These are phyloP conservation scores for Apiotrichum gamsii DNA, from an alignment of 1,284 basidiomycete genomes.

Conservation along the genomic window DNA sequence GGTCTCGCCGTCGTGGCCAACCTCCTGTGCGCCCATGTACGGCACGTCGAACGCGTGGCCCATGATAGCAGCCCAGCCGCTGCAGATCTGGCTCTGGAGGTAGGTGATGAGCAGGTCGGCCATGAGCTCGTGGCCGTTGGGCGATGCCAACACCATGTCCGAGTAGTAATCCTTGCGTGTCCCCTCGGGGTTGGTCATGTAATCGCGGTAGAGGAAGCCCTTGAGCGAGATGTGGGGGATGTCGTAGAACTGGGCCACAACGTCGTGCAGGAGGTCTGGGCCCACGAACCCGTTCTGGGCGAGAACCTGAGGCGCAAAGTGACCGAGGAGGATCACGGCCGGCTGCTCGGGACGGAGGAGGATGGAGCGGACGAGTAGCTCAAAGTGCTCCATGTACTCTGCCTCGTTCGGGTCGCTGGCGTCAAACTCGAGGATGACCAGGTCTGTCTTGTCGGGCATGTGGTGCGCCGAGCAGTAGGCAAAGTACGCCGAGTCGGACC, in stretches of 20 bases:
- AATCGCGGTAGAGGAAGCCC: constrained; percentile 70
- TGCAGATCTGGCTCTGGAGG: constrained; percentile 78
- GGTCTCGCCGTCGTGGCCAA: background rate
- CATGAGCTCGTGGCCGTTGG: constrained; percentile 71
- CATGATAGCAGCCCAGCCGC: constrained; percentile 69
- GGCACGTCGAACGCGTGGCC: constrained; percentile 61
- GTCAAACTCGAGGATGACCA: constrained; percentile 89
- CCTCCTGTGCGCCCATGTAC: constrained; percentile 39
- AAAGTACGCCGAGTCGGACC: constrained; percentile 85
- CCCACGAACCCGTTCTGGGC: constrained; percentile 71
- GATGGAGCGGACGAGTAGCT: constrained; percentile 80
- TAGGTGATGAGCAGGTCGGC: constrained; percentile 79
- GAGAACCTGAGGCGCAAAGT: constrained; percentile 80
- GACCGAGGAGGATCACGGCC: constrained; percentile 81
- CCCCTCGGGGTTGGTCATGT: constrained; percentile 65
- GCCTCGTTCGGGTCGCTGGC: constrained; percentile 70
- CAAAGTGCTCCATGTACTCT: constrained; percentile 72
- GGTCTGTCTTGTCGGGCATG: constrained; percentile 81
- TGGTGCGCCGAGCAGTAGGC: constrained; percentile 86
- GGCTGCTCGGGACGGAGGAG: constrained; percentile 80
- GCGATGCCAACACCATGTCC: constrained; percentile 72
- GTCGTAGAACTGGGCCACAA: constrained; percentile 91
- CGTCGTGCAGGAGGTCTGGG: constrained; percentile 76
- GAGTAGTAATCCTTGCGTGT: constrained; percentile 64
- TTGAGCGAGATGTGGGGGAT: constrained; percentile 77